Conservation (phyloP, 2,329 filamentous ascomycete species). For the Aspergillus novoparasiticus region DNA sequence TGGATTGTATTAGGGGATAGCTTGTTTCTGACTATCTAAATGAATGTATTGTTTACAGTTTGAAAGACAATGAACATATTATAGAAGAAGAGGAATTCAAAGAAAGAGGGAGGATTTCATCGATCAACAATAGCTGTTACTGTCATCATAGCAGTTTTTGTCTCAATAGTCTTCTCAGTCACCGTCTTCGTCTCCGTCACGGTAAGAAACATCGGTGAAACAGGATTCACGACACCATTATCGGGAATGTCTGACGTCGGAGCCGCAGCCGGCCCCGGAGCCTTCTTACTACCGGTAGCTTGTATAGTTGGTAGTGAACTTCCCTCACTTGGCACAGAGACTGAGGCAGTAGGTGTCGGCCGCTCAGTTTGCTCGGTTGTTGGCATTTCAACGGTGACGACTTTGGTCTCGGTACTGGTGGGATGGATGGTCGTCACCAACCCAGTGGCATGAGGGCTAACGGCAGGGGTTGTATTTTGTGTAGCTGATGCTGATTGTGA, state of each 20-base stretch:
- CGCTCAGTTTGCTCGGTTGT: not conserved
- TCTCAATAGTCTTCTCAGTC: constrained; percentile 8
- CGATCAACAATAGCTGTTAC: not conserved
- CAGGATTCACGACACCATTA: constrained; percentile 9
- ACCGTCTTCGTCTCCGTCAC: constrained; percentile 12
- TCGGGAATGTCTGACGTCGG: not conserved
- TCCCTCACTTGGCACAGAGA: not conserved
- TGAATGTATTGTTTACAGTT: not conserved
- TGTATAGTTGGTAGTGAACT: not conserved
- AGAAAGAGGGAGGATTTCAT: not conserved
- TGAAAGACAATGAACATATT: not conserved
- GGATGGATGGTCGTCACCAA: not conserved
- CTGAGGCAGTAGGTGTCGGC: not conserved
- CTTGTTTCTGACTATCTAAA: not conserved
- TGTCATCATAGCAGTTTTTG: not conserved
- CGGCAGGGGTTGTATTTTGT: not conserved
- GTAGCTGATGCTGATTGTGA: not conserved
- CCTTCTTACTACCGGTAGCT: not conserved
- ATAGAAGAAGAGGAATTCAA: not conserved
- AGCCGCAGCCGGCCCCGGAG: not conserved
- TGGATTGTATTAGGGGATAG: not conserved
- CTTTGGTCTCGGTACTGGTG: not conserved
- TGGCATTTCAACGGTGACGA: not conserved
- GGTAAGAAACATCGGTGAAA: constrained; percentile 17
- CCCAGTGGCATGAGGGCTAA: not conserved